Conservation (phyloP, 257 asterid species). For the Primulina eburnea region DNA sequence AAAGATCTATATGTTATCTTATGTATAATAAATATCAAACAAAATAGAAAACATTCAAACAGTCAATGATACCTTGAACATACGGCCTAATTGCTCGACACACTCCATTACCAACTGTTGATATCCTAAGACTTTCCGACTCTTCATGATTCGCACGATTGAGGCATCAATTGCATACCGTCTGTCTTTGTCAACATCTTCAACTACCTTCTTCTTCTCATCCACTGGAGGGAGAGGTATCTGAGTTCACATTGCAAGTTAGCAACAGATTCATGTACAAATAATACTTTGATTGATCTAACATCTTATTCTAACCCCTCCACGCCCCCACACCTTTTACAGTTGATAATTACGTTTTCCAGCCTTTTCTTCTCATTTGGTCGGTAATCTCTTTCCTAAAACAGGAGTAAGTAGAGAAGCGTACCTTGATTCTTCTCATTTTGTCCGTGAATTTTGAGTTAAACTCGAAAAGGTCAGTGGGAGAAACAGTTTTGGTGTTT, state of each 20-base stretch:
- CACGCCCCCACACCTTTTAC: background rate
- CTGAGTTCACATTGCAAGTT: slow-evolving; percentile 29
- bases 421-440: slow-evolving; percentile 68
- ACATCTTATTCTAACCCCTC: slow-evolving; percentile 4
- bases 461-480: slow-evolving; percentile 54
- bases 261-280: background rate
- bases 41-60: background rate
- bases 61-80: slow-evolving; percentile 46
- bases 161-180: slow-evolving; percentile 65
- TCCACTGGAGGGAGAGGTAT: slow-evolving; percentile 63
- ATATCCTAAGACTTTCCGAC: slow-evolving; percentile 57
- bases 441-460: slow-evolving; percentile 60
- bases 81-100: slow-evolving; percentile 55
- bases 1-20: background rate
- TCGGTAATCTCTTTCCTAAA: background rate
- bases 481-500: slow-evolving; percentile 47
- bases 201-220: slow-evolving; percentile 62
- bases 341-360: background rate
- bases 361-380: background rate
- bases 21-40: background rate
- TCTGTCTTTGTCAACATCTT: slow-evolving; percentile 66
- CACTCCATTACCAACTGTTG: slow-evolving; percentile 66
- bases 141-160: slow-evolving; percentile 63
- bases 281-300: background rate
- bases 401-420: slow-evolving; percentile 1